A percentile compares a stretch with the other conserved stretches of the same genome.
These are phyloP conservation scores for Solanum boliviense DNA, from an alignment of 257 asterid species.

Conservation along the genomic window DNA sequence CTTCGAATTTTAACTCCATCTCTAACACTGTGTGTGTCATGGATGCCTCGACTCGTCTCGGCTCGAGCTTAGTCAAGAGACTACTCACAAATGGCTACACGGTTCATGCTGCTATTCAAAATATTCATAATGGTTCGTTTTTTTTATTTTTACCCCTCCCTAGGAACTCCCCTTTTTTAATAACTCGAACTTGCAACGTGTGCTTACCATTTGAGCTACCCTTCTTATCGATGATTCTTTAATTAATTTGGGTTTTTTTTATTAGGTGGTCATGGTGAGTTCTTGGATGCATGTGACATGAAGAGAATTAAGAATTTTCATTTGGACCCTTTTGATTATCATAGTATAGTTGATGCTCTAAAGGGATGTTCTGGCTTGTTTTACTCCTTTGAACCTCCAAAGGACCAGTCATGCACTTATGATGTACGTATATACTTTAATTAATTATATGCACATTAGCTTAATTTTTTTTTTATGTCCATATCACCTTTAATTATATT, in stretches of 20 bases:
- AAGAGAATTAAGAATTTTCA: conserved; percentile 47
- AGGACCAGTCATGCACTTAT: conserved; percentile 44
- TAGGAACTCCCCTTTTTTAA: neutral
- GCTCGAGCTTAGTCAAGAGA: conserved; percentile 57
- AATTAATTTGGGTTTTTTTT: neutral
- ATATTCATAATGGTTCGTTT: conserved; percentile 19
- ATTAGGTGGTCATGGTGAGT: conserved; percentile 24
- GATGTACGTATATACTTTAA: conserved; percentile 38
- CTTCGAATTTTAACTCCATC: neutral
- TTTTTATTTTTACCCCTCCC: neutral
- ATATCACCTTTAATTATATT: neutral
- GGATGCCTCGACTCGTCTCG: conserved; percentile 73
- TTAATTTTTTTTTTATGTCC: neutral
- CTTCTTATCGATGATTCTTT: neutral
- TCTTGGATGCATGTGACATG: neutral
- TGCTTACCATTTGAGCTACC: neutral
- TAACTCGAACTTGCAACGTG: neutral
- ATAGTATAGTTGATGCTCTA: conserved; percentile 73
- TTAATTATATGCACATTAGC: neutral
- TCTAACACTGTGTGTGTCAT: conserved; percentile 59
- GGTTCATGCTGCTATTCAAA: conserved; percentile 77
- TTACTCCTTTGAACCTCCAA: conserved; percentile 72
- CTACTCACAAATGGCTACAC: conserved; percentile 66
- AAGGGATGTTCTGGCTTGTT: conserved; percentile 74
- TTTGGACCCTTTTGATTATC: conserved; percentile 80